Conservation (phyloP, 192 early-diverging fungal species). For the Linnemannia exigua region DNA sequence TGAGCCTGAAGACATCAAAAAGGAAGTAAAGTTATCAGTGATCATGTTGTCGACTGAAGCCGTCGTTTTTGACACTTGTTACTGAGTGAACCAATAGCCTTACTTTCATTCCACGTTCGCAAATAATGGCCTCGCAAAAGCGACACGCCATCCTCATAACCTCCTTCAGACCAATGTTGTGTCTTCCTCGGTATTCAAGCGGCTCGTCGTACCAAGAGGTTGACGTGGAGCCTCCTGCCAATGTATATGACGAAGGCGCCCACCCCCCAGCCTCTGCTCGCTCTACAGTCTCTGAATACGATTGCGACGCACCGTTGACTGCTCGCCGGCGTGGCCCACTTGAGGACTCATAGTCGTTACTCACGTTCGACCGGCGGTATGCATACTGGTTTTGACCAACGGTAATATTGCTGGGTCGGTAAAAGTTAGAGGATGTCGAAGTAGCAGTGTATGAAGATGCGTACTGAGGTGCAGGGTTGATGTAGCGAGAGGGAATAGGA, state of each 20-base stretch:
- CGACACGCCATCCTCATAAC: conserved; percentile 73
- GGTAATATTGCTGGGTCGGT: conserved; percentile 18
- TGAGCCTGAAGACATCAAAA: conserved; percentile 62
- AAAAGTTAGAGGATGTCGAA: conserved; percentile 7
- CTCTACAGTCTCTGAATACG: conserved; percentile 38
- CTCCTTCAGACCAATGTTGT: conserved; percentile 62
- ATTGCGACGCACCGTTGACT: neutral
- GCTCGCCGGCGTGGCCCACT: neutral
- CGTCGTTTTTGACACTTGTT: neutral
- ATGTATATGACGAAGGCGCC: conserved; percentile 7
- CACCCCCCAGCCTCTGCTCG: conserved; percentile 38
- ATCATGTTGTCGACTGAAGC: neutral
- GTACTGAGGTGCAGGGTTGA: conserved; percentile 25
- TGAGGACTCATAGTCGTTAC: neutral
- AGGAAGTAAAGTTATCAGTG: neutral
- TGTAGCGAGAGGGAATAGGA: conserved; percentile 40
- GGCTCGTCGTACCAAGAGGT: neutral
- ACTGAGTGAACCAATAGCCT: conserved; percentile 1
- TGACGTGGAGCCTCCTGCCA: neutral
- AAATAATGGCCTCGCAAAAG: conserved; percentile 75
- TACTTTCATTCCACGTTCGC: conserved; percentile 82
- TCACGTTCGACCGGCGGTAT: conserved; percentile 2
- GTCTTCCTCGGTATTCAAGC: neutral
- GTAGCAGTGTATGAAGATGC: neutral
- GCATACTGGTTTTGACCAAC: neutral